phyloP scores from a whole-genome alignment of 2,329 filamentous ascomycete species.

The Metarhizium sp. region DNA sequence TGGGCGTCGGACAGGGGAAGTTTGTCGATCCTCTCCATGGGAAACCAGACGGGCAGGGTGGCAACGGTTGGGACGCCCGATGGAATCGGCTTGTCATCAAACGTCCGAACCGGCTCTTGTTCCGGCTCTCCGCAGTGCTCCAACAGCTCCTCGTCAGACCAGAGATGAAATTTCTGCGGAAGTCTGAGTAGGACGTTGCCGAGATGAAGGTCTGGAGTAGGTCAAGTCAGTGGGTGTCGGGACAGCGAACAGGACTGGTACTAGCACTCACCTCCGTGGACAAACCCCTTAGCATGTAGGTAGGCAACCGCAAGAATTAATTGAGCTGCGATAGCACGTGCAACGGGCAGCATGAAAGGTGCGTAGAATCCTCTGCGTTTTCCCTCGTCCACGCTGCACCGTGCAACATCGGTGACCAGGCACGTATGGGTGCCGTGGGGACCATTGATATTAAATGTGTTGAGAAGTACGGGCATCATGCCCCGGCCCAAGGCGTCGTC shows the following conservation, averaged over 20 bases:
- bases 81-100: slow-evolving; percentile 11
- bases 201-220: slow-evolving; percentile 10
- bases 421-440: slow-evolving; percentile 14
- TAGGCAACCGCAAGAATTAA: slow-evolving; percentile 12
- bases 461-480: slow-evolving; percentile 11
- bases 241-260: neutral
- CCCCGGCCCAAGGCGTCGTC: neutral
- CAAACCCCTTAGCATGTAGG: slow-evolving; percentile 11
- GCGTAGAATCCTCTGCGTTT: slow-evolving; percentile 7
- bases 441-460: slow-evolving; percentile 13
- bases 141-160: neutral
- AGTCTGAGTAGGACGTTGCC: slow-evolving; percentile 11
- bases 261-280: slow-evolving; percentile 11
- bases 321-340: slow-evolving; percentile 14
- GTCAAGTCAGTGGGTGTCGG: neutral
- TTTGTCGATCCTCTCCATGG: slow-evolving; percentile 7
- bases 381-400: slow-evolving; percentile 14
- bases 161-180: slow-evolving; percentile 10
- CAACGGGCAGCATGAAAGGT: slow-evolving; percentile 6
- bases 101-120: neutral
- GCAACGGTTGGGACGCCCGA: slow-evolving; percentile 10
- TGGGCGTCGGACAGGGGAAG: neutral
- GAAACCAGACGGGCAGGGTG: slow-evolving; percentile 12
- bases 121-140: neutral
- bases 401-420: slow-evolving; percentile 14